Percentiles rank a stretch among this genome's conserved stretches.
phyloP scores from a whole-genome alignment of 2,329 filamentous ascomycete species.

The Cordyceps farinosa region DNA sequence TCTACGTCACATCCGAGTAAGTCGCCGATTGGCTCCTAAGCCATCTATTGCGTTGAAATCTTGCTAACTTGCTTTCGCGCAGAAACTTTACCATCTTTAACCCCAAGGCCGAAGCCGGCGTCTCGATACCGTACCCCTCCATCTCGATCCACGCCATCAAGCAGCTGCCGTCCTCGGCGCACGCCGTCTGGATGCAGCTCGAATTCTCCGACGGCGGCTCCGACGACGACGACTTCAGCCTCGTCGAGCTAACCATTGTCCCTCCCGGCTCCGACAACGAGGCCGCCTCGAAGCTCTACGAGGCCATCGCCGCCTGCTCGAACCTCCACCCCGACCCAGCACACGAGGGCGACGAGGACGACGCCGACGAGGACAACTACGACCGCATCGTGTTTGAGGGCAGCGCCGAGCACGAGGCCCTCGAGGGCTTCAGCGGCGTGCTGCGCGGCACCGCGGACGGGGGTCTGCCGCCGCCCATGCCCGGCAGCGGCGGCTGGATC shows the following conservation, averaged over 20 bases:
- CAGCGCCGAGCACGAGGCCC: slow-evolving; percentile 44
- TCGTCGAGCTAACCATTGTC: slow-evolving; percentile 64
- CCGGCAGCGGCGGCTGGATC: slow-evolving; percentile 78
- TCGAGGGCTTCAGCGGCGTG: slow-evolving; percentile 57
- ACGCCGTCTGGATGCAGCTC: slow-evolving; percentile 64
- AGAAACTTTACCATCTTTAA: slow-evolving; percentile 61
- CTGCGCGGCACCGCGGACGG: slow-evolving; percentile 45
- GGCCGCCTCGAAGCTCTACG: slow-evolving; percentile 51
- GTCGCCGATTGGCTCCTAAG: neutral
- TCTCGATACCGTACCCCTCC: slow-evolving; percentile 68
- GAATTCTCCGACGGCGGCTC: slow-evolving; percentile 57
- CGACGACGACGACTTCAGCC: slow-evolving; percentile 61
- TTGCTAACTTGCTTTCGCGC: neutral
- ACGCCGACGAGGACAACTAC: slow-evolving; percentile 48
- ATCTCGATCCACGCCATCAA: slow-evolving; percentile 75
- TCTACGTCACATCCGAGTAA: slow-evolving; percentile 59
- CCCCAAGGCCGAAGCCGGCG: slow-evolving; percentile 51
- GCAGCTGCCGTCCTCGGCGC: slow-evolving; percentile 42
- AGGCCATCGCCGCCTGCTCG: slow-evolving; percentile 69
- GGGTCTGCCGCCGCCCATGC: slow-evolving; percentile 62
- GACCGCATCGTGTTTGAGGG: slow-evolving; percentile 57
- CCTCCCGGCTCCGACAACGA: slow-evolving; percentile 37
- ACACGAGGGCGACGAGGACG: slow-evolving; percentile 54
- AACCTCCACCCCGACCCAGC: slow-evolving; percentile 69
- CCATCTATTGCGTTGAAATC: neutral